Percentiles rank a stretch among this genome's conserved stretches.
Evolutionary conservation across 768 basidiomycete genomes (phyloP).

Genomic region (Sporobolomyces roseus): DNA sequence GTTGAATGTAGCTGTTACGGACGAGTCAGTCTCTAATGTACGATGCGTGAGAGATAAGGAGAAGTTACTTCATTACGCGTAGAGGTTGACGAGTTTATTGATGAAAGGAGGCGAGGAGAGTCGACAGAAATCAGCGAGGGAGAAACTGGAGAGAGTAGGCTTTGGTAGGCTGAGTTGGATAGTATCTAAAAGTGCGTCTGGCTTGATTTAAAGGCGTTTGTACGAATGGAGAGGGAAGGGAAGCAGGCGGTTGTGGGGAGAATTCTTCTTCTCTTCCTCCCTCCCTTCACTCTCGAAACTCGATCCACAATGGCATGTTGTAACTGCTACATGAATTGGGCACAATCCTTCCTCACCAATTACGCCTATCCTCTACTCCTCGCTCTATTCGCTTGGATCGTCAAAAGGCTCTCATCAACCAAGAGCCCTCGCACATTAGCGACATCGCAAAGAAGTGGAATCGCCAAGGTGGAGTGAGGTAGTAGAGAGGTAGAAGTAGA

Average conservation of each 20-base stretch:
- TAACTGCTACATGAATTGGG: conserved; percentile 28
- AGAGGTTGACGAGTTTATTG: neutral
- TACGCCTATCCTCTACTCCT: conserved; percentile 17
- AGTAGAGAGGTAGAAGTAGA: too few relatives aligned
- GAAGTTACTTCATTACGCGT: conserved; percentile 13
- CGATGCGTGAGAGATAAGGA: neutral
- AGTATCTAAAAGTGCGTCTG: too few relatives aligned
- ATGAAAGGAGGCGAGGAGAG: neutral
- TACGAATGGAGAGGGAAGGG: too few relatives aligned
- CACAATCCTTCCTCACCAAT: neutral
- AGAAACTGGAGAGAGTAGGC: neutral
- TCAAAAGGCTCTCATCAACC: conserved; percentile 1
- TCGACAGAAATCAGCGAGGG: neutral
- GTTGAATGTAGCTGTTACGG: conserved; percentile 58
- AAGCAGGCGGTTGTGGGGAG: too few relatives aligned
- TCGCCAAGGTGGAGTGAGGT: too few relatives aligned
- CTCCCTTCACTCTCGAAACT: neutral
- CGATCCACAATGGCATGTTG: conserved; percentile 16
- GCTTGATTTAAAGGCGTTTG: too few relatives aligned
- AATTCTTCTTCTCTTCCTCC: too few relatives aligned
- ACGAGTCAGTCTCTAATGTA: neutral
- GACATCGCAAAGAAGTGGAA: too few relatives aligned
- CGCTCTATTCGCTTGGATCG: conserved; percentile 11
- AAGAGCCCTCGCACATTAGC: too few relatives aligned
- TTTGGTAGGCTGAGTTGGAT: too few relatives aligned